A percentile compares a stretch with the other conserved stretches of the same genome.
These are phyloP conservation scores for Aspergillus aculeatinus DNA, from an alignment of 2,329 filamentous ascomycete genomes.

Conservation along the genomic window DNA sequence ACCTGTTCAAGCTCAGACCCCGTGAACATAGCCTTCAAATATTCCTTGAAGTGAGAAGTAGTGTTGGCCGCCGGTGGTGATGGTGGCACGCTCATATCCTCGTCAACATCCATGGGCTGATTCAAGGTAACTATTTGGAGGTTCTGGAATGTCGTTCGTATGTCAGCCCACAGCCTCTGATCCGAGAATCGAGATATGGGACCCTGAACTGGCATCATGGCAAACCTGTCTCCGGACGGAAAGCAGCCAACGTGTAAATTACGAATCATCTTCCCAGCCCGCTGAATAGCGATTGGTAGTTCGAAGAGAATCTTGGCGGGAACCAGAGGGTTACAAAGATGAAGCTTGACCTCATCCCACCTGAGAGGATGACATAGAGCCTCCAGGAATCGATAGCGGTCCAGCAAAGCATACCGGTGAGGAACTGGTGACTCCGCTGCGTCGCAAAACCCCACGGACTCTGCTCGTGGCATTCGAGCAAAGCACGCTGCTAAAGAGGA, in stretches of 20 bases:
- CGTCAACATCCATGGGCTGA: neutral
- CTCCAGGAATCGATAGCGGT: neutral
- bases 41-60: neutral
- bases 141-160: neutral
- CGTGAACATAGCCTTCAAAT: neutral
- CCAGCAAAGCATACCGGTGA: neutral
- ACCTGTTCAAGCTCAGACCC: neutral
- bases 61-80: neutral
- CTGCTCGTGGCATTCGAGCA: neutral
- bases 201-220: neutral
- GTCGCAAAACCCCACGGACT: neutral
- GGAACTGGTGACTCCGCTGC: neutral
- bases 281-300: neutral
- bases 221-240: neutral
- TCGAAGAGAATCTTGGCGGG: neutral
- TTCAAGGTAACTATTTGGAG: neutral
- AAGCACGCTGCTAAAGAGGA: neutral
- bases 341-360: neutral
- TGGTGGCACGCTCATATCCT: no score
- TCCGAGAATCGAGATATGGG: neutral
- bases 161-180: neutral
- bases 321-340: neutral
- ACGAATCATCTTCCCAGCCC: neutral
- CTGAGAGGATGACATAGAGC: neutral
- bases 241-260: neutral